Conservation (phyloP, 1,284 basidiomycete species). For the Leccinum huronense region DNA sequence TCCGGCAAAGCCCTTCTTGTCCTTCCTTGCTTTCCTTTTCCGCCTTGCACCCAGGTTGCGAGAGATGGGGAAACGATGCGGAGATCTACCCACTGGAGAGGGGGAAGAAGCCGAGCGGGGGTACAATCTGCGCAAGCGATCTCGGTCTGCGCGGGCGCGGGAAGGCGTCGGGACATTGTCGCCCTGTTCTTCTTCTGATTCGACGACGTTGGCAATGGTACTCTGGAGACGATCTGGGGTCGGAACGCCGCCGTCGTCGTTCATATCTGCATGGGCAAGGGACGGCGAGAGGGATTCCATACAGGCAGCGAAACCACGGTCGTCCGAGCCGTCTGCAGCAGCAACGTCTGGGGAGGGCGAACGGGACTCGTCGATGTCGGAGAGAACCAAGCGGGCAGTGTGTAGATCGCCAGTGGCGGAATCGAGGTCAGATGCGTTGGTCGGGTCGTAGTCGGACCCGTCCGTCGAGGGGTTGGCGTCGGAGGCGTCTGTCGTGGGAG, state of each 20-base stretch:
- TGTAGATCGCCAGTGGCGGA: conserved; percentile 17
- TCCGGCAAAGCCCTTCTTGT: conserved; percentile 20
- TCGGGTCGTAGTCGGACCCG: conserved; percentile 12
- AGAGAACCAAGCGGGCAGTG: conserved; percentile 18
- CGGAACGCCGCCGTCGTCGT: not conserved
- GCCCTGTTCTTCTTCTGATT: conserved; percentile 1
- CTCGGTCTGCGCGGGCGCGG: conserved; percentile 23
- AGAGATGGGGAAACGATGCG: conserved; percentile 21
- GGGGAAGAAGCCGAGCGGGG: conserved; percentile 42
- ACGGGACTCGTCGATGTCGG: conserved; percentile 32
- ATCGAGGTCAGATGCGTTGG: conserved; percentile 24
- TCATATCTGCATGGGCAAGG: not conserved
- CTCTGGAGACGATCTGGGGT: conserved; percentile 9
- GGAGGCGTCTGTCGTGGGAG: conserved; percentile 63
- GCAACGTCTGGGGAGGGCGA: conserved; percentile 25
- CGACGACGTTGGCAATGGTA: not conserved
- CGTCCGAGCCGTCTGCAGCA: conserved; percentile 17
- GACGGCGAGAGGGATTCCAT: conserved; percentile 35
- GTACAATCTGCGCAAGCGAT: conserved; percentile 16
- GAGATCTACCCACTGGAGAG: conserved; percentile 38
- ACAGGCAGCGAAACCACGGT: conserved; percentile 34
- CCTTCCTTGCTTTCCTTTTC: conserved; percentile 20
- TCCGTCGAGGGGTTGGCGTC: conserved; percentile 37
- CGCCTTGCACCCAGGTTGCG: conserved; percentile 18
- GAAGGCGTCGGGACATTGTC: conserved; percentile 3